Conservation (phyloP, 257 asterid genomes). For the Solanum rostratum region DNA sequence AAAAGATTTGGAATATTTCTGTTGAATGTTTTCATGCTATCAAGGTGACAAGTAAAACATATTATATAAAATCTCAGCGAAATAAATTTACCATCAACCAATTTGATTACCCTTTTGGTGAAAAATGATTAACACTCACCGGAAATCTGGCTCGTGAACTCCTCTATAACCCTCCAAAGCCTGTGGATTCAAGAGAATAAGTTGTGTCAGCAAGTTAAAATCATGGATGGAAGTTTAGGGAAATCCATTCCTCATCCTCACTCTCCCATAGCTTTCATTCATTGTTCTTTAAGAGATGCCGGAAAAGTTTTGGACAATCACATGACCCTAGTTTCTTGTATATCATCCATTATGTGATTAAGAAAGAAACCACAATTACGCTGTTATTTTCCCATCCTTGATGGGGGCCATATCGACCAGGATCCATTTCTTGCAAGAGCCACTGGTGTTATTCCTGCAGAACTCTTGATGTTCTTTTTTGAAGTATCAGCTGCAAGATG, state of each 20-base stretch:
- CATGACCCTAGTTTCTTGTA: conserved; percentile 77
- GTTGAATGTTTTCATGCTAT: background rate
- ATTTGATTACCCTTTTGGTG: conserved; percentile 16
- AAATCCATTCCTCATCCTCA: conserved; percentile 98
- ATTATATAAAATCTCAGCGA: background rate
- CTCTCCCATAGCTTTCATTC: conserved; percentile 92
- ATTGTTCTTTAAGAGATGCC: conserved; percentile 80
- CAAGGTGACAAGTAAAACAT: background rate
- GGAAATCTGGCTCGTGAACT: conserved; percentile 64
- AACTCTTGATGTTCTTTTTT: conserved; percentile 42
- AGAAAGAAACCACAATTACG: conserved; percentile 99
- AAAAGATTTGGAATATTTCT: background rate
- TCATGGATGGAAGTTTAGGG: conserved; percentile 67
- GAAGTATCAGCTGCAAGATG: conserved; percentile 56
- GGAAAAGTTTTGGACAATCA: conserved; percentile 58
- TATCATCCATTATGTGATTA: conserved; percentile 97
- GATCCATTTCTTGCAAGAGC: conserved; percentile 67
- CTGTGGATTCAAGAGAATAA: conserved; percentile 99
- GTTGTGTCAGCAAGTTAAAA: conserved; percentile 89
- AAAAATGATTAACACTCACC: conserved; percentile 61
- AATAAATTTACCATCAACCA: background rate
- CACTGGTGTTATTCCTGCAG: conserved; percentile 40
- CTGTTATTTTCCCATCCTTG: conserved; percentile 99
- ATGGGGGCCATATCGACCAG: conserved; percentile 92
- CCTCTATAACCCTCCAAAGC: conserved; percentile 96